Base-by-base conservation (phyloP, 2,329 filamentous ascomycete genomes). In the Mycosphaerelloides madeirae region DNA sequence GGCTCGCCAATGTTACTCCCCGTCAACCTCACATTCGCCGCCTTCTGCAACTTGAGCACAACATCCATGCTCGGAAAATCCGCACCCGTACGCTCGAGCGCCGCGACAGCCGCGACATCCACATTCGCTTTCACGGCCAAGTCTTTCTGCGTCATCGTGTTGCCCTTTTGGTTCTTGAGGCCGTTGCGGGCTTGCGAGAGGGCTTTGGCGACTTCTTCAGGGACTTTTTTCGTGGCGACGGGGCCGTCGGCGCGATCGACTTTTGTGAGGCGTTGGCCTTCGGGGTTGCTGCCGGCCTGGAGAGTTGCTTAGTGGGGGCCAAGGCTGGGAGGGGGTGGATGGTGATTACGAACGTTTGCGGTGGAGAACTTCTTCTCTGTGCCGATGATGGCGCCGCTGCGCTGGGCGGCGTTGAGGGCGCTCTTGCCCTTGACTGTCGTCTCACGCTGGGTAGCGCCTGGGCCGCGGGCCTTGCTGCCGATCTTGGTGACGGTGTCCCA, bases 221-320 rank as follows among this genome's bases (percentile, higher is more conserved):
- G 88, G 47, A 96, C 77, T 36, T 88, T 94, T 75, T 95, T 95
- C 64, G 89, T 90, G 76, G 95, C 95, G 72, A 97, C 84, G 72
- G 96, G 95, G 67, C 96, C 93, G 76, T 97, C 90, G 66, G 83
- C 84, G 58, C 91, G 90, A 77, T 97, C 93, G 69, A 98, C 90
- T 77, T 97, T 96, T 57, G 93, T 97, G 55, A 97, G 78, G 66
- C 87, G 90, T 74, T 98, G 93, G 59, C 93, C 93, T 72, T 97
- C 91, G 56, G 60, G 58, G 50, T 64, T 65, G 50, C 48, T 52
- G 32, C 54, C 47, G 31, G 61, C 58, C 62, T 66, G 47, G 29
- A 33, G n/a, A 13, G 25, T 20, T 18, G 41, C 15, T 45, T 22
- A 43, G 19, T 19, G 31, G 31, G 15, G 6, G 31, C 5, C 6